These are phyloP conservation scores for Fusarium coffeatum DNA, from an alignment of 2,329 filamentous ascomycete genomes.

Conservation along the genomic window DNA sequence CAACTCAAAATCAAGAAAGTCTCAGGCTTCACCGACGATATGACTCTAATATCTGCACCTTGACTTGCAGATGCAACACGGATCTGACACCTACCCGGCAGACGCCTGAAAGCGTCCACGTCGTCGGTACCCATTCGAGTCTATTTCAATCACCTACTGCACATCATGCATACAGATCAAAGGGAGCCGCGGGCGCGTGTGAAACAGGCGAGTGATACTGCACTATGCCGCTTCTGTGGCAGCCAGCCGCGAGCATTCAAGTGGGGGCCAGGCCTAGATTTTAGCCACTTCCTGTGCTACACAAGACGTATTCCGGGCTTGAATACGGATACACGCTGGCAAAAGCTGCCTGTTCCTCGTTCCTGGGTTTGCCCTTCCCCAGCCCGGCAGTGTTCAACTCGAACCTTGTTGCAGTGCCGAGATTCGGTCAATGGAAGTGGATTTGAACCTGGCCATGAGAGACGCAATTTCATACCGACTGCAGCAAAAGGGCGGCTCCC, in stretches of 20 bases:
- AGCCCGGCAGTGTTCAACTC: constrained; percentile 31
- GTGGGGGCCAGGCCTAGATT: constrained; percentile 31
- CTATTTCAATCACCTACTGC: constrained; percentile 45
- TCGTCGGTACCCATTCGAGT: constrained; percentile 45
- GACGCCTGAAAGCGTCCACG: constrained; percentile 43
- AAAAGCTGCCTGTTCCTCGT: constrained; percentile 14
- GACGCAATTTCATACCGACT: constrained; percentile 4
- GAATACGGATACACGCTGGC: constrained; percentile 24
- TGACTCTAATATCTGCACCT: constrained; percentile 32
- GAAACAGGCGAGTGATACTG: constrained; percentile 36
- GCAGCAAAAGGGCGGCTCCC: constrained; percentile 29
- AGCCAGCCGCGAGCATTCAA: constrained; percentile 31
- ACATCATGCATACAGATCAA: constrained; percentile 48
- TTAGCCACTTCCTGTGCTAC: constrained; percentile 33
- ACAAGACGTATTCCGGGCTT: constrained; percentile 26
- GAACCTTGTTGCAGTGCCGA: constrained; percentile 35
- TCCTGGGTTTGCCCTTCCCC: constrained; percentile 20
- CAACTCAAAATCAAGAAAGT: constrained; percentile 7
- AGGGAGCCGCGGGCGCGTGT: constrained; percentile 39
- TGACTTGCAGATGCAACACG: constrained; percentile 38
- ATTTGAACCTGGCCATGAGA: constrained; percentile 1
- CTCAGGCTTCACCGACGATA: constrained; percentile 47
- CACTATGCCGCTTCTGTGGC: constrained; percentile 40
- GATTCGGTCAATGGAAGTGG: constrained; percentile 21
- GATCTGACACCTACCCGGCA: constrained; percentile 43